These are phyloP conservation scores for Rhodotorula graminis DNA, from an alignment of 768 basidiomycete species.

Conservation along the genomic window DNA sequence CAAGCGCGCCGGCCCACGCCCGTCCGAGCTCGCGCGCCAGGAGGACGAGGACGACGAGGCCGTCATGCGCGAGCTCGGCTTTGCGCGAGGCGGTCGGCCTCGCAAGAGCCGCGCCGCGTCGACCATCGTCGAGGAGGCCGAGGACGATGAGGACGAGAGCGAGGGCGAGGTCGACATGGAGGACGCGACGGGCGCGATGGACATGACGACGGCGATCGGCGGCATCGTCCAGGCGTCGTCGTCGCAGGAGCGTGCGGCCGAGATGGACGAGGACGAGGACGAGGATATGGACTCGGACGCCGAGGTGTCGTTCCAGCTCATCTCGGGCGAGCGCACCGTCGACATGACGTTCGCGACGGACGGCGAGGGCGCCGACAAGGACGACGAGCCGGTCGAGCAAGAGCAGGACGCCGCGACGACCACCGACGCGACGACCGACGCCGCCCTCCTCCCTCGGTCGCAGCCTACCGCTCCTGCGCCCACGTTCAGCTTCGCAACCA, in stretches of 20 bases:
- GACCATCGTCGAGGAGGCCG: slow-evolving; percentile 6
- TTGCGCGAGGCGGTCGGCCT: slow-evolving; percentile 21
- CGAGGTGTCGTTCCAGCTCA: slow-evolving; percentile 35
- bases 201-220: slow-evolving; percentile 28
- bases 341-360: slow-evolving; percentile 14
- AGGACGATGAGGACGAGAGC: slow-evolving; percentile 8
- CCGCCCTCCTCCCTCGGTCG: slow-evolving; percentile 6
- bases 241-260: too few species aligned
- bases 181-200: slow-evolving; percentile 26
- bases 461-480: not conserved
- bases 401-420: not conserved
- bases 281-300: slow-evolving; percentile 36
- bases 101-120: slow-evolving; percentile 24
- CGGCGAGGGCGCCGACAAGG: not conserved
- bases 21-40: slow-evolving; percentile 20
- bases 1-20: slow-evolving; percentile 8
- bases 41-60: slow-evolving; percentile 39
- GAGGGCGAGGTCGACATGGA: slow-evolving; percentile 18
- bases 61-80: slow-evolving; percentile 28
- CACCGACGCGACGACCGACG: slow-evolving; percentile 33
- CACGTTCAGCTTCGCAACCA: not conserved
- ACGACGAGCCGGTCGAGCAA: not conserved
- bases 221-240: not conserved
- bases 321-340: slow-evolving; percentile 13
- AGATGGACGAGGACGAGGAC: slow-evolving; percentile 16